A percentile compares a stretch with the other conserved stretches of the same genome.
Evolutionary conservation across 257 asterid species (phyloP).

Genomic region (Sherardia arvensis): DNA sequence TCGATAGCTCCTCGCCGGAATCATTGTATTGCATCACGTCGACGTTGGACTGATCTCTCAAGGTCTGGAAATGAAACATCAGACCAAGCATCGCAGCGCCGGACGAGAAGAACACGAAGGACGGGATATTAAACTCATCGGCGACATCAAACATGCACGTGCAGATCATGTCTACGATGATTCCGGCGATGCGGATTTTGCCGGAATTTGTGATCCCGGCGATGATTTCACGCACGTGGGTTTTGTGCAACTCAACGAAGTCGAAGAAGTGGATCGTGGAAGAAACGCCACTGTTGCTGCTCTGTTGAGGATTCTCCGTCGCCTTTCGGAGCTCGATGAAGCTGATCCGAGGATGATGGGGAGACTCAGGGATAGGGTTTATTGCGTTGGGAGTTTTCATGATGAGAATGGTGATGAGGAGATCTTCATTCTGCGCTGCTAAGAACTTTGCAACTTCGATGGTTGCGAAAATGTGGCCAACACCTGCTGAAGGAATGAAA

Average conservation of each 20-base stretch:
- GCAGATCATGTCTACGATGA: not conserved
- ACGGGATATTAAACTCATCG: not conserved
- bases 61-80: not conserved
- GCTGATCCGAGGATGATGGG: not conserved
- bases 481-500: slow-evolving; percentile 13
- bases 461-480: not conserved
- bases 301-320: not conserved
- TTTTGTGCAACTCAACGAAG: not conserved
- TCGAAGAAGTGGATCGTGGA: not conserved
- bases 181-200: not conserved
- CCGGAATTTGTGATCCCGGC: not conserved
- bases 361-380: not conserved
- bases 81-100: not conserved
- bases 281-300: not conserved
- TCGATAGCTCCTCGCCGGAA: not conserved
- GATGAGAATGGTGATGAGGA: slow-evolving; percentile 10
- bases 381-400: slow-evolving; percentile 3
- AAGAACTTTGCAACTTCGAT: slow-evolving; percentile 14
- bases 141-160: not conserved
- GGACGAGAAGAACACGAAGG: not conserved
- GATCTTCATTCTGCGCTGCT: slow-evolving; percentile 9
- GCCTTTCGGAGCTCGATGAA: not conserved
- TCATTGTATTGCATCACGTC: not conserved
- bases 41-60: not conserved
- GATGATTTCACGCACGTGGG: not conserved